Base-by-base conservation (phyloP, 2,329 filamentous ascomycete species). In the Nothomitra cinnamomea region DNA sequence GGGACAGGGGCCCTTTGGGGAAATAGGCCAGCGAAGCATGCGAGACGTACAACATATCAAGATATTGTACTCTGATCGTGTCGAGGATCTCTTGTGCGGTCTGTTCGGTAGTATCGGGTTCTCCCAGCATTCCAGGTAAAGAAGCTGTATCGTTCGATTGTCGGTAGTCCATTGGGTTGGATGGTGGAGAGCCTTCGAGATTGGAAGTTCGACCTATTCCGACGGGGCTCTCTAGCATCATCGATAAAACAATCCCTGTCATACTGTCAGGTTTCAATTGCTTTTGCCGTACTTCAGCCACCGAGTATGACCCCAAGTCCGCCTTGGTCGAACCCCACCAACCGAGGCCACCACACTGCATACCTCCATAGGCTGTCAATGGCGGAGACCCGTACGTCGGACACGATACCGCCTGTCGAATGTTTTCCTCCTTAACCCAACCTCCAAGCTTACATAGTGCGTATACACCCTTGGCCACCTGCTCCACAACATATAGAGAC, bases 1-100 rank as follows among this genome's bases (percentile, higher is more conserved):
- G 68, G 13, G 70, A 65, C 51, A 74, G 60, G 15, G 72, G 71
- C 3, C 72, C 71, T 62, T 74, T 74, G 36, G 70, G 70, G 59
- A 73, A 74, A 58, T 73, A 74, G 53, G 71, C 72, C 53, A 74
- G 61, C 25, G 70, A 72, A n/a, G 70, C 68, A 64, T 70, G 70
- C 32, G 69, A 70, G 3, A 67, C 60, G 53, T 71, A 71, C 35
- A 71, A 63, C 55, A 67, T 64, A 53, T 70, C 66, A 12, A 71
- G 51, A 59, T 71, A 71, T 50, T 70, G 67, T 28, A 64, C 63
- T 51, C 63, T 60, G 51, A 71, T 58, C 2, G 60, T 60, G 51
- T 67, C 61, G 47, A 70, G 57, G 5, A 69, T 52, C 41, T 66
- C 66, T 49, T 68, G 62, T 0, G 67, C 22, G 15, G 45, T 32